Base-by-base conservation (phyloP, 768 basidiomycete genomes). In the Jaapia argillacea region DNA sequence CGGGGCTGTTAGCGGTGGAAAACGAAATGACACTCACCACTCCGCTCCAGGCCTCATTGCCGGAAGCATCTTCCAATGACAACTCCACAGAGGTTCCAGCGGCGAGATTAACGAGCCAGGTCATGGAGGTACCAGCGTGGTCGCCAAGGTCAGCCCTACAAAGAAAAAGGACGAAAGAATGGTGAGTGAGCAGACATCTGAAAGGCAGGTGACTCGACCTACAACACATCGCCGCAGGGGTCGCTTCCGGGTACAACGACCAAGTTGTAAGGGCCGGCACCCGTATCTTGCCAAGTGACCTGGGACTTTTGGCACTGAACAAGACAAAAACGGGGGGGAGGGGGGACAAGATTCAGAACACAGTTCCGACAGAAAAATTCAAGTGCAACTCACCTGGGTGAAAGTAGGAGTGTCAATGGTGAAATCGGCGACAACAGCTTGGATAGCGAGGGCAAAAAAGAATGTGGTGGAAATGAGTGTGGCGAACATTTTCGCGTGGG, bases 401-500 rank as follows among this genome's bases (percentile, higher is more conserved):
- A 82, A 50, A 3, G 42, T 6, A 31, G 82, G 80, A 21, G 72
- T 72, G 50, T 53, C 56, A 53, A 86, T 64, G 33, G 62, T 55
- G 51, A 85, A 72, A 16, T 62, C 67, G 45, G 84, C 79, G 43
- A 72, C 51, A 43, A 67, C 78, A 56, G 65, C 65, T 49, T 57
- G 67, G 55, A 75, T 52, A 59, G 71, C 71, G 59, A 79, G 65
- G 51, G 67, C 57, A 56, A 72, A 61, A 67, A 86, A 63, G 79
- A 87, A 75, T 55, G 81, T 69, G 65, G 75, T 58, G 47, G 73
- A 71, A 85, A 85, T 41, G 84, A 88, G 64, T 65, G 86, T 84
- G 68, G 76, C 66, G 74, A 79, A 79, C 86, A 88, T 89, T 63
- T 60, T 73, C 46, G 62, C 51, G 47, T 50, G 55, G 43, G 40